phyloP scores from a whole-genome alignment of 2,329 filamentous ascomycete genomes.

The Phyllosticta paracitricarpa region DNA sequence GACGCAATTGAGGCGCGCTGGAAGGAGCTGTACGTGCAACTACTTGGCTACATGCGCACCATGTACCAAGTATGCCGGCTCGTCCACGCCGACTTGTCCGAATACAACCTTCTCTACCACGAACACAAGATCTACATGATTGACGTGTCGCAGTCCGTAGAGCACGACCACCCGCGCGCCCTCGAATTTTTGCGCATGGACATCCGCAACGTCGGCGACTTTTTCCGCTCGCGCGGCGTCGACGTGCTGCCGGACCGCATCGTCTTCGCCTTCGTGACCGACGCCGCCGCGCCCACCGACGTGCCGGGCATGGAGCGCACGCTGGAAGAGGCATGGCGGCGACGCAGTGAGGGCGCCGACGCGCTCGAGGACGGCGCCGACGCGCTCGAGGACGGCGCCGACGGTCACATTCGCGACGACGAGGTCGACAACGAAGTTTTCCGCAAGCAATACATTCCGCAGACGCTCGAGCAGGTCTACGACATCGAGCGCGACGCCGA shows the following conservation, averaged over 20 bases:
- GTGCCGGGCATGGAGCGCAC: constrained; percentile 50
- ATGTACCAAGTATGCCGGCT: constrained; percentile 89
- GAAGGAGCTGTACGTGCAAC: constrained; percentile 68
- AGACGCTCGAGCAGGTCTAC: constrained; percentile 91
- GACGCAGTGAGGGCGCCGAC: constrained; percentile 43
- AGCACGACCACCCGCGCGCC: constrained; percentile 87
- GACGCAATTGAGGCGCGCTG: constrained; percentile 56
- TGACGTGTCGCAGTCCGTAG: constrained; percentile 94
- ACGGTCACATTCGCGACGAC: constrained; percentile 38
- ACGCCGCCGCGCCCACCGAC: constrained; percentile 45
- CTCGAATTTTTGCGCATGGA: constrained; percentile 96
- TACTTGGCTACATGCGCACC: constrained; percentile 79
- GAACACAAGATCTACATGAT: constrained; percentile 79
- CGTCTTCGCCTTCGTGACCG: constrained; percentile 77
- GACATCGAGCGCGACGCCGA: constrained; percentile 87
- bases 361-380: constrained; percentile 30
- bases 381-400: constrained; percentile 29
- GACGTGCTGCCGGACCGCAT: constrained; percentile 67
- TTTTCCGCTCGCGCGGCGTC: constrained; percentile 79
- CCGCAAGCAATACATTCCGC: constrained; percentile 90
- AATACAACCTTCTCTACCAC: constrained; percentile 96
- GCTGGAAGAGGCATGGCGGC: constrained; percentile 58
- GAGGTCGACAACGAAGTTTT: constrained; percentile 88
- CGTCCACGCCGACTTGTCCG: constrained; percentile 92
- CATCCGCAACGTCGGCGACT: constrained; percentile 92